These are phyloP conservation scores for Boletus barrowsii DNA, from an alignment of 768 basidiomycete genomes.

Conservation along the genomic window DNA sequence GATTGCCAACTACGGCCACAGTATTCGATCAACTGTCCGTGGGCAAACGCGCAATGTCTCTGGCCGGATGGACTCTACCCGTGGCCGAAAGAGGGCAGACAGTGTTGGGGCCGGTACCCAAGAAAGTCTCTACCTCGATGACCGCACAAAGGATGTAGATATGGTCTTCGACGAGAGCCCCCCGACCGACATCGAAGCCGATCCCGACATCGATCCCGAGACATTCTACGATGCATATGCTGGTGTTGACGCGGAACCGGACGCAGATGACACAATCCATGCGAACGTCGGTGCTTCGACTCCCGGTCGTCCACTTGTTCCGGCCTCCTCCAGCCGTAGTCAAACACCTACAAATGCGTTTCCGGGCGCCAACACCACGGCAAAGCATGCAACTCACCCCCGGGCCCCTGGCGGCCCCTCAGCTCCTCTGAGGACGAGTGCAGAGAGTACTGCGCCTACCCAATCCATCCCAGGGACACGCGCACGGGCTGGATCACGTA, in stretches of 20 bases:
- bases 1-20: conserved; percentile 82
- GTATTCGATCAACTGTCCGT: conserved; percentile 35
- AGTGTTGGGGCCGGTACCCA: conserved; percentile 57
- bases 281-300: conserved; percentile 17
- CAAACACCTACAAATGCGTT: conserved; percentile 42
- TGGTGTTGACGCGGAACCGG: conserved; percentile 14
- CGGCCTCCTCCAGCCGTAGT: conserved; percentile 34
- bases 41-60: conserved; percentile 27
- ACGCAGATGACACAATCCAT: conserved; percentile 18
- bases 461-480: conserved; percentile 32
- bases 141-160: conserved; percentile 40
- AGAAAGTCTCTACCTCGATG: conserved; percentile 68
- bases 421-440: conserved; percentile 32
- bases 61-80: conserved; percentile 21
- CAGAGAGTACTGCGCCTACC: conserved; percentile 41
- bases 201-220: conserved; percentile 37
- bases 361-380: conserved; percentile 36
- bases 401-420: conserved; percentile 48
- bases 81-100: conserved; percentile 58
- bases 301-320: conserved; percentile 16
- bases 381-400: conserved; percentile 40
- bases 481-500: conserved; percentile 16
- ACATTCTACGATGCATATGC: conserved; percentile 40
- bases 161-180: conserved; percentile 75
- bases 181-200: conserved; percentile 69